Conservation (phyloP, 148 eudicot genomes). For the Camellia granthamiana region DNA sequence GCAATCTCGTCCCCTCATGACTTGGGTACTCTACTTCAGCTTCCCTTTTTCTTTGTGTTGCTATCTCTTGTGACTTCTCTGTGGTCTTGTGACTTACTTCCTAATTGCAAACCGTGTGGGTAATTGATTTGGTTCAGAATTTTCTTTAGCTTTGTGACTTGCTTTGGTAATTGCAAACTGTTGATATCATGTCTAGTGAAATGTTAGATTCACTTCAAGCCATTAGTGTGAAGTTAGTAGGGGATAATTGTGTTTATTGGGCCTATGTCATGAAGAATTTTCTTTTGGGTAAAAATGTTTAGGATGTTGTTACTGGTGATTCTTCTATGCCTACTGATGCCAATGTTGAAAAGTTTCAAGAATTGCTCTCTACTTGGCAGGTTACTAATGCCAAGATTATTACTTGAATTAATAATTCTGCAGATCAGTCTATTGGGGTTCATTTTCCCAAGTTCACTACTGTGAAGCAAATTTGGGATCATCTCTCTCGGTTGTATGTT, state of each 20-base stretch:
- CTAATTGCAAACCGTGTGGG: too few relatives aligned
- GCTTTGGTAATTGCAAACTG: too few relatives aligned
- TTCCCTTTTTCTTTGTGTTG: too few relatives aligned
- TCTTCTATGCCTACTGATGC: neutral
- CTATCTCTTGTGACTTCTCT: too few relatives aligned
- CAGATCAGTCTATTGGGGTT: neutral
- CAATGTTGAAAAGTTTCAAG: neutral
- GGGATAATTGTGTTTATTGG: neutral
- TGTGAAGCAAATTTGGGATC: neutral
- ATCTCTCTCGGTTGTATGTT: neutral
- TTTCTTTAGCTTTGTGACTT: too few relatives aligned
- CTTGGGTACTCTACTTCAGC: too few relatives aligned
- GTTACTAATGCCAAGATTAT: neutral
- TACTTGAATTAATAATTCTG: conserved; percentile 13
- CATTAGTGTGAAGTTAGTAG: neutral
- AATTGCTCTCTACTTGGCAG: neutral
- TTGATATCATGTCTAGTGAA: neutral
- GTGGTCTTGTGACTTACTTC: too few relatives aligned
- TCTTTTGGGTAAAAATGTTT: neutral
- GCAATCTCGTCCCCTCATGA: too few relatives aligned
- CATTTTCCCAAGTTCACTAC: neutral
- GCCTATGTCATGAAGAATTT: conserved; percentile 8
- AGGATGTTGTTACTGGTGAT: neutral
- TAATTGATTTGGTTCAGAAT: too few relatives aligned
- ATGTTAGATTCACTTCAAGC: neutral